Evolutionary conservation across 208 protist species (phyloP), one percentile per base, ranked within the genome.

Genomic region (Leishmania major): DNA sequence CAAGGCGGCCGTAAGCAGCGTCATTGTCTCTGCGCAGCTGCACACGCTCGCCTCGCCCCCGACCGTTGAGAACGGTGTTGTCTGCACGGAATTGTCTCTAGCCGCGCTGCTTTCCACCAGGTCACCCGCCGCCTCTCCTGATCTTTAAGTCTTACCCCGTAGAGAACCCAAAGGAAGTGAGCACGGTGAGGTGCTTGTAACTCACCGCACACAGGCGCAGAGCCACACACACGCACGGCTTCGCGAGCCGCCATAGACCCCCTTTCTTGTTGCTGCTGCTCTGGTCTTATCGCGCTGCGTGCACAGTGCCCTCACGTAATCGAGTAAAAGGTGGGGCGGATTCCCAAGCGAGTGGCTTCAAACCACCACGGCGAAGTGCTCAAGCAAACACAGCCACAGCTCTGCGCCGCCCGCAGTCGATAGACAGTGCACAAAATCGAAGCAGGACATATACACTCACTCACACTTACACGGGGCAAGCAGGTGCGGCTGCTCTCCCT

Each of bases 81-180:
- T 40, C 62, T 69, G 62, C 11, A 2, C 11, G 22, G 15, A 69
- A 17, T 31, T 15, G 31, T 40, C 31, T 19, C 31, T 69, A 40
- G 17, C 25, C 67, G 17, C 72, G 43, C 31, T 60, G 17, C 15
- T 31, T 62, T 7, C 49, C 19, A 47, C 19, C 11, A 62, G 47
- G 28, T 75, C 70, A 55, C 74, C 37, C 40, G 25, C 75, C 8
- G 75, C 25, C 75, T 43, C 40, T n/a, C 25, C 75, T 66, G 57
- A 4, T n/a, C 19, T 78, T 69, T 25, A 37, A 15, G n/a, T 51
- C 25, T 2, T 19, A 35, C 25, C 49, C n/a, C 31, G 25, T 35
- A 35, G 10, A 35, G 2, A 66, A 13, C 43, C 7, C 28, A 53
- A 17, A 19, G 15, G 45, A 51, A 45, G 40, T 10, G n/a, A 51